Base-by-base conservation (phyloP, 2,329 filamentous ascomycete species). In the Hymenoscyphus repandus region DNA sequence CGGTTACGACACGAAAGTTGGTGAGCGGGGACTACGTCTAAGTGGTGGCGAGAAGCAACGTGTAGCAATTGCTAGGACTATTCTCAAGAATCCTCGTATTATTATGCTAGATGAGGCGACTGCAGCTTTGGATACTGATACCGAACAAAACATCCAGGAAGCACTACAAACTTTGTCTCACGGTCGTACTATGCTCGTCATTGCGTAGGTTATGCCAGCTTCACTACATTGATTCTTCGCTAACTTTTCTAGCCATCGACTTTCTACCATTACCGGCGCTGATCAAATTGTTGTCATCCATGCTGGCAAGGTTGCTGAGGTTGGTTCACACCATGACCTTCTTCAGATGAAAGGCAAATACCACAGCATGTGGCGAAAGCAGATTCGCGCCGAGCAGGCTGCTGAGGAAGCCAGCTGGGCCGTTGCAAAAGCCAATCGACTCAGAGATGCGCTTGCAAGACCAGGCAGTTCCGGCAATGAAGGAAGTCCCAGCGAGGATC, bases 91-190 rank as follows among this genome's bases (percentile, higher is more conserved):
- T 59, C 90, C 91, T 1, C 84, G 86, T 46, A 91, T 96, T 63
- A 95, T 96, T 64, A 86, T 96, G 71, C 75, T 96, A 36, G 91
- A 96, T 66, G 91, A 96, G 70, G 91, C 91, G 11, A 96, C 90
- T 1, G 92, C 91, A 32, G 90, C 91, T 9, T 75, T 96, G 30
- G 91, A 96, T 66, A 90, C 89, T 0, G 88, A 93, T 58, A 96
- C 91, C 0, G 91, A 96, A 68, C 88, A 95, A 67, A 87, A 95
- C 65, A 96, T 96, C 53, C 91, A 96, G 69, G 81, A 86, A 52
- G 90, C 91, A 33, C 79, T 99, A 31, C 84, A 84, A 51, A 89
- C 80, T 12, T 81, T 97, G 42, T 88, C 89, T 13, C 77, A 86
- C 59, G 91, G 90, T 45, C 86, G 93, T 42, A 99, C 93, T 1